Evolutionary conservation across 352 stramenopile species (phyloP), one percentile per base, ranked within the genome.

Genomic region (Globisporangium polare): DNA sequence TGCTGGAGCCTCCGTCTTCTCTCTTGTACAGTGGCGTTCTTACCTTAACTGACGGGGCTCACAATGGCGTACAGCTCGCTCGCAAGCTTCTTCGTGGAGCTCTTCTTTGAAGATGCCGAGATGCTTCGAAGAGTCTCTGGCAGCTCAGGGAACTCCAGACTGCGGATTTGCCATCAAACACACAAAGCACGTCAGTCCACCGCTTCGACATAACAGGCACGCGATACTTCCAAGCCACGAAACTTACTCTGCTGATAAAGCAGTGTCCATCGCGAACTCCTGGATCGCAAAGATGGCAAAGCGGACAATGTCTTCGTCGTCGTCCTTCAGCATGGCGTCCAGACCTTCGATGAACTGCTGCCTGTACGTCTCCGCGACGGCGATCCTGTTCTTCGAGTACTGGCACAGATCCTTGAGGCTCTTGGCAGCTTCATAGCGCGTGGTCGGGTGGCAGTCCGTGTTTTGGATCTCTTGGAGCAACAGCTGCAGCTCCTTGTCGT

Each of bases 241-340:
- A 83, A 83, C 76, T 55, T 64, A 87, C 75, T 73, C 61, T 47
- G 80, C 73, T 61, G 78, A 67, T 8, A 77, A 60, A 15, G 68
- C 65, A 27, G 74, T 54, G 62, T 90, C 83, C 53, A 81, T 60
- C 27, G 75, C 77, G 43, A 90, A 90, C 58, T 80, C 87, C 55
- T 90, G 65, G 42, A 92, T 89, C 39, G 69, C 72, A 66, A 75
- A 90, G 58, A 92, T 86, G 37, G 78, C 83, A 54, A 89, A 90
- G 22, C 83, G 83, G 15, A 89, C 69, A 41, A 90, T 84, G 59
- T 92, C 78, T 62, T 92, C 80, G 58, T 89, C 78, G 24, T 85
- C 68, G 61, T 88, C 79, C 45, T 77, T 72, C 39, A 92, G 71
- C 80, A 92, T 89, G 12, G 63, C 75, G 50, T 81, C 69, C 56